Percentiles rank a stretch among this genome's conserved stretches.
Conservation (phyloP, 352 stramenopile genomes). For the Pseudoperonospora humuli region DNA sequence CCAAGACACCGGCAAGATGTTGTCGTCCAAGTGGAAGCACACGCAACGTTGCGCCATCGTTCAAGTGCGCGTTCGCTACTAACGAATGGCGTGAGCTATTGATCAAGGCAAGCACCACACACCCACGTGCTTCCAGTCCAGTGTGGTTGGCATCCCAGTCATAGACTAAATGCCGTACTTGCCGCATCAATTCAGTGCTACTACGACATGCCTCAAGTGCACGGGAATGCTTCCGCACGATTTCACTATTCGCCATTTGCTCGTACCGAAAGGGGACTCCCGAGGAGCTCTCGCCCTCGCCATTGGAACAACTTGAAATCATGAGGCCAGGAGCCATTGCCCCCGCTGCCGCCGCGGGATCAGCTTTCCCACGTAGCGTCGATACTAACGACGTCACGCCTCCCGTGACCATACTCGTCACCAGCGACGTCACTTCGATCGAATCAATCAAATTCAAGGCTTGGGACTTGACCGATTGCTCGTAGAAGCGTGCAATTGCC, state of each 20-base stretch:
- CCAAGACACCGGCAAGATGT: constrained; percentile 43
- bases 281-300: constrained; percentile 4
- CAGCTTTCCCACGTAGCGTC: constrained; percentile 74
- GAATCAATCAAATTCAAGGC: constrained; percentile 76
- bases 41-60: constrained; percentile 66
- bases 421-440: constrained; percentile 78
- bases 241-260: constrained; percentile 66
- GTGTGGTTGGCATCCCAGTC: constrained; percentile 85
- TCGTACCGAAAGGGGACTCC: constrained; percentile 47
- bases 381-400: constrained; percentile 72
- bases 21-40: constrained; percentile 53
- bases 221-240: constrained; percentile 63
- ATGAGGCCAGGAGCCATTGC: constrained; percentile 18
- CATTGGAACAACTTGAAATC: constrained; percentile 21
- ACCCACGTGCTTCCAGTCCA: constrained; percentile 64
- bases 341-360: constrained; percentile 31
- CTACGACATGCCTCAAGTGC: constrained; percentile 38
- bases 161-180: constrained; percentile 71
- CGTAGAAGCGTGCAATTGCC: constrained; percentile 64
- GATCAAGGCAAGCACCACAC: constrained; percentile 60
- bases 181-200: constrained; percentile 44
- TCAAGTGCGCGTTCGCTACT: constrained; percentile 56
- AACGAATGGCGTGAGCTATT: constrained; percentile 78
- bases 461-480: constrained; percentile 77
- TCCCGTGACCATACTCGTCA: constrained; percentile 72